Evolutionary conservation across 2,329 filamentous ascomycete genomes (phyloP), one percentile per base, ranked within the genome.

Genomic region (Ascochyta fabae): DNA sequence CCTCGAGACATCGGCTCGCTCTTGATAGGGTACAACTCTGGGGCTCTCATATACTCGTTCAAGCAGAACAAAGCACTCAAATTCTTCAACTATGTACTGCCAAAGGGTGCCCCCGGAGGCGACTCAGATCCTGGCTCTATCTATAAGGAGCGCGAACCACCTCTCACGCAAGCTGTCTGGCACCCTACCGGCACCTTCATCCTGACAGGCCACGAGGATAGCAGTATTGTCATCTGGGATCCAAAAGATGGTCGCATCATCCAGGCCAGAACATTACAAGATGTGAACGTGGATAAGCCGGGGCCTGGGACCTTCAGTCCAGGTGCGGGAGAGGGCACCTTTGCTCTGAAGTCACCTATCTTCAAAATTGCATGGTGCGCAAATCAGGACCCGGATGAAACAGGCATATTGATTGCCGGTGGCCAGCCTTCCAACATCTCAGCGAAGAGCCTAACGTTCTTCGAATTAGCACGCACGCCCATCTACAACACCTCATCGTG

Each of bases 171-270:
- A 65, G 93, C 92, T 1, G 75, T 94, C 15, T 99, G 94, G 93
- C 95, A 99, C 77, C 95, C 95, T 0, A 96, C 91, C 1, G 95
- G 93, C 0, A 96, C 91, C 0, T 96, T 96, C 68, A 79, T 97
- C 34, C 73, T 95, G 62, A 96, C 92, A 0, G 90, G 88, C 1
- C 90, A 97, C 70, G 92, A 96, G 52, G 95, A 99, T 72, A 89
- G 90, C 31, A 96, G 91, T 65, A 79, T 99, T 42, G 94, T 96
- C 0, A 89, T 98, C 64, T 99, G 94, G 93, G 95, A 99, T 74
- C 81, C 89, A 0, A 96, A 92, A 67, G 94, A 98, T 70, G 92
- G 91, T 7, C 87, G 90, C 53, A 80, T 96, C 34, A 79, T 99
- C 6, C 87, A 92, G 81, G 93, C 94, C 4, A 83, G 95, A 65